Base-by-base conservation (phyloP, 495 filamentous ascomycete species). In the Penicillium arizonense region DNA sequence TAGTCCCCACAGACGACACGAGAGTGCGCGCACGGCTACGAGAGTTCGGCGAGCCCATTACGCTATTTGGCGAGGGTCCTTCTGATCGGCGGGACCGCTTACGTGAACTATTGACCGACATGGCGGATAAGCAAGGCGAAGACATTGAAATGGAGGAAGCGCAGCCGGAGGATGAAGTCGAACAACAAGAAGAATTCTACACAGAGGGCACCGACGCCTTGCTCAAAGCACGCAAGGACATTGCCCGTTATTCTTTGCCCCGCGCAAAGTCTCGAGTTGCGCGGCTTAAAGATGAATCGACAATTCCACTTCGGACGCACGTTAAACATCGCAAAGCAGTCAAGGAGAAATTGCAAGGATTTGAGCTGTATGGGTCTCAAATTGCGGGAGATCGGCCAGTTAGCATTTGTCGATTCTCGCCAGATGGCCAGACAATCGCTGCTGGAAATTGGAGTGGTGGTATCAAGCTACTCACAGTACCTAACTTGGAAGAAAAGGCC, bases 121-220 rank as follows among this genome's bases (percentile, higher is more conserved):
- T 89, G 52, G 82, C 83, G n/a, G 90, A 95, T 56, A 21, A 59
- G 11, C 82, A 78, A 35, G 76, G 77, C 5, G 85, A 82, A 57
- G 91, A 96, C 63, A 71, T 81, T 35, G 74, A 77, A 11, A 87
- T 89, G 78, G 82, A 82, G 49, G 73, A 63, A 4, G 47, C 62
- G 38, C 69, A 59, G 2, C 75, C 63, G 8, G 74, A 68, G 24
- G 80, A 77, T n/a, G 81, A 80, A 28, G 83, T 69, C 5, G 88
- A 91, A 40, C 85, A 91, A 58, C 90, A 96, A 57, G 94, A 97
- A 65, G 94, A 98, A 57, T 97, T 97, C 65, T 99, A 97, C 65
- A 96, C 93, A 1, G 81, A 86, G 44, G 94, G 95, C 0, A 77
- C 79, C 3, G 72, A 81, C 9, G 87, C 88, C 44, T 73, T 99